Percentiles rank a stretch among this genome's conserved stretches.
Conservation (phyloP, 2,329 filamentous ascomycete species). For the Pyricularia grisea region DNA sequence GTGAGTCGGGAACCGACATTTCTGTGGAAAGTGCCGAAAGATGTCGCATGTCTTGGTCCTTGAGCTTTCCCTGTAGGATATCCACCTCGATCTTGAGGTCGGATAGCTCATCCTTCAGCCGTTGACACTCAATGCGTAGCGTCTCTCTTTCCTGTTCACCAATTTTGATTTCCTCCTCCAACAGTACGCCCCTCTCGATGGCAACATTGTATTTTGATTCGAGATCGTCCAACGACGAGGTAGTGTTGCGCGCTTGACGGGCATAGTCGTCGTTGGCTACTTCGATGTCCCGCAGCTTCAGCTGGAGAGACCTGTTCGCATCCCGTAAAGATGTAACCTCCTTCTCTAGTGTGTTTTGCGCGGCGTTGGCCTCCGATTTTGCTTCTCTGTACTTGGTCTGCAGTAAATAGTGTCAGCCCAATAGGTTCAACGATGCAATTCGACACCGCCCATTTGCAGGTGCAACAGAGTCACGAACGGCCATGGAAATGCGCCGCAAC, state of each 20-base stretch:
- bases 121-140: conserved; percentile 82
- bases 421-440: neutral
- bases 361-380: conserved; percentile 75
- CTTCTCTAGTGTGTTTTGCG: conserved; percentile 83
- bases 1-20: conserved; percentile 56
- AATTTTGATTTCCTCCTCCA: conserved; percentile 88
- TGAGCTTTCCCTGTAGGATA: conserved; percentile 88
- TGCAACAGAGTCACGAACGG: neutral
- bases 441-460: neutral
- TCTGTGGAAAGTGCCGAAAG: conserved; percentile 52
- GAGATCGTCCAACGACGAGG: conserved; percentile 90
- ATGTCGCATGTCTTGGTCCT: conserved; percentile 49
- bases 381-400: conserved; percentile 95
- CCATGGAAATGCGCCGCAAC: neutral
- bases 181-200: conserved; percentile 83
- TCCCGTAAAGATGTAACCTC: conserved; percentile 91
- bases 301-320: conserved; percentile 67
- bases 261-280: conserved; percentile 98
- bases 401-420: neutral
- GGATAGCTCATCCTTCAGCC: conserved; percentile 80
- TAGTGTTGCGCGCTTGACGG: conserved; percentile 89
- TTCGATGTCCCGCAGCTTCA: conserved; percentile 87
- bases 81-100: conserved; percentile 94
- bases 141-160: conserved; percentile 87
- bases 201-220: conserved; percentile 95